Evolutionary conservation across 805 yeast genomes (phyloP).

Genomic region (Metschnikowia sp.): DNA sequence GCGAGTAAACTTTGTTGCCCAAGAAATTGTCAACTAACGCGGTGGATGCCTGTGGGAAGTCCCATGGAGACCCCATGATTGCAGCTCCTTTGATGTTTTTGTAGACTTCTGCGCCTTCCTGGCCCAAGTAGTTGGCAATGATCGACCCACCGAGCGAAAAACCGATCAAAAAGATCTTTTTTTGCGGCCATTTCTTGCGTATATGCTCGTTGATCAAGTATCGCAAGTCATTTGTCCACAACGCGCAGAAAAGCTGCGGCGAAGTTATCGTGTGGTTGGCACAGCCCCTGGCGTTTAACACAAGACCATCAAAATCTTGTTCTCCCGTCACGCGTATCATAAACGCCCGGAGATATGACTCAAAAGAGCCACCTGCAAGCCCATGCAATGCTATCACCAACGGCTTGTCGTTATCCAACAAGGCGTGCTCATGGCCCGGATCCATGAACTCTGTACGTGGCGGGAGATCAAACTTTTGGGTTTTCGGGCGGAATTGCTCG

Average conservation of each 20-base stretch:
- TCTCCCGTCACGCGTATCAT: constrained; percentile 41
- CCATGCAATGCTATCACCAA: constrained; percentile 67
- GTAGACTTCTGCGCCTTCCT: constrained; percentile 49
- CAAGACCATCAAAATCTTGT: constrained; percentile 51
- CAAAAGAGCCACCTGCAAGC: constrained; percentile 77
- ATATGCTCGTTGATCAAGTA: constrained; percentile 52
- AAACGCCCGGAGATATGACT: constrained; percentile 62
- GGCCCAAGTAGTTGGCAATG: constrained; percentile 65
- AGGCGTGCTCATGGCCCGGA: constrained; percentile 36
- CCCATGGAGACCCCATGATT: constrained; percentile 71
- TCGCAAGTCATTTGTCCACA: constrained; percentile 67
- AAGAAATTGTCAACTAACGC: constrained; percentile 37
- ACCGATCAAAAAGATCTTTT: constrained; percentile 64
- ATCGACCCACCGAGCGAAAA: constrained; percentile 73
- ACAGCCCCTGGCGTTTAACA: constrained; percentile 72
- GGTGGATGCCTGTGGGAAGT: constrained; percentile 52
- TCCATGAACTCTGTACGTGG: constrained; percentile 65
- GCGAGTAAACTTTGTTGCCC: constrained; percentile 40
- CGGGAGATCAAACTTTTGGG: constrained; percentile 56
- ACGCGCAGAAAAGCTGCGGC: constrained; percentile 62
- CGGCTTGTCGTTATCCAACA: constrained; percentile 44
- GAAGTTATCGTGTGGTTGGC: constrained; percentile 70
- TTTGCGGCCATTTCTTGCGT: constrained; percentile 51
- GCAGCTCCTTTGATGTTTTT: constrained; percentile 55
- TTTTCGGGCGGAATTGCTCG: constrained; percentile 34